Conservation (phyloP, 495 filamentous ascomycete species). For the Sphaerosporella brunnea region DNA sequence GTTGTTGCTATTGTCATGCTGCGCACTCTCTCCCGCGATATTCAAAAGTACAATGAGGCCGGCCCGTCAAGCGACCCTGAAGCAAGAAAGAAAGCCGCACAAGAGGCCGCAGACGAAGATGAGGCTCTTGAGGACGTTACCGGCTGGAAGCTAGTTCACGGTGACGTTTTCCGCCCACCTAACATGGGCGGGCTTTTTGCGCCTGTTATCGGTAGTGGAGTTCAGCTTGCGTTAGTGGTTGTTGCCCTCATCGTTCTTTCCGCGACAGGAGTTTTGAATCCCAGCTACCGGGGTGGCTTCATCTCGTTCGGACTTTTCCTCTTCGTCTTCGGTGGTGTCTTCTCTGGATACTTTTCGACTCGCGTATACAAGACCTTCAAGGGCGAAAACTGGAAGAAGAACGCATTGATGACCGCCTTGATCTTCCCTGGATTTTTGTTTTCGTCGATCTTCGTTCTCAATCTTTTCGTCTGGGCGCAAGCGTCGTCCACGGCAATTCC, state of each 20-base stretch:
- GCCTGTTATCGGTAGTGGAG: conserved; percentile 72
- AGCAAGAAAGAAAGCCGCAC: conserved; percentile 45
- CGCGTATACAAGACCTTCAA: conserved; percentile 77
- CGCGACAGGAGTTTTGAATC: conserved; percentile 70
- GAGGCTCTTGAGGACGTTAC: conserved; percentile 68
- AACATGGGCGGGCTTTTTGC: conserved; percentile 59
- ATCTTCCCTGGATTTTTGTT: conserved; percentile 77
- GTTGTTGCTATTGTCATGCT: conserved; percentile 75
- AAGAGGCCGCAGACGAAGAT: conserved; percentile 59
- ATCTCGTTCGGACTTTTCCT: conserved; percentile 73
- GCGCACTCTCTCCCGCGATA: conserved; percentile 64
- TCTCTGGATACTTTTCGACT: conserved; percentile 85
- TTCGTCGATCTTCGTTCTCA: conserved; percentile 60
- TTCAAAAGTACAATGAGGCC: conserved; percentile 52
- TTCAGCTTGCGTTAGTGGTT: conserved; percentile 78
- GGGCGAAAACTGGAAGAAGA: conserved; percentile 60
- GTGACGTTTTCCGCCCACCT: conserved; percentile 78
- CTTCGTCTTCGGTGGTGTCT: conserved; percentile 73
- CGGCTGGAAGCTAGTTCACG: conserved; percentile 90
- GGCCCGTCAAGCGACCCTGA: conserved; percentile 38
- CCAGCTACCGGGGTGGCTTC: conserved; percentile 82
- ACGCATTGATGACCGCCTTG: conserved; percentile 64
- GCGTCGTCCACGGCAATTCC: conserved; percentile 82
- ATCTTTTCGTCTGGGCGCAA: conserved; percentile 88
- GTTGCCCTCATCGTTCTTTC: conserved; percentile 60